Evolutionary conservation across 495 filamentous ascomycete species (phyloP).

Genomic region (Rostrohypoxylon terebratum): DNA sequence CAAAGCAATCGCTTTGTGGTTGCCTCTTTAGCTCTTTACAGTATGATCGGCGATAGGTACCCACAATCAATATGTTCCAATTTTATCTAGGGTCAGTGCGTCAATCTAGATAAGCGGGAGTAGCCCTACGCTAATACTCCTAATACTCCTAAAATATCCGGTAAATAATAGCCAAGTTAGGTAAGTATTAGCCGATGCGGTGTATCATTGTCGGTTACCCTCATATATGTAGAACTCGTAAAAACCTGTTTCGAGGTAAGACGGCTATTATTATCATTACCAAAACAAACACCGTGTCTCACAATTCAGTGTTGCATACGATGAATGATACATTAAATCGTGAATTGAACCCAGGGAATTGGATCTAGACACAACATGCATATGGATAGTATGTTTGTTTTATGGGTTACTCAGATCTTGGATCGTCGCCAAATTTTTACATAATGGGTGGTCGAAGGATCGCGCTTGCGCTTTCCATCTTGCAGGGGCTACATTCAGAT

Average conservation of each 20-base stretch:
- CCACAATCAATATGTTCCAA: no score
- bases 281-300: no score
- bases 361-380: not conserved
- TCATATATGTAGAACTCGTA: no score
- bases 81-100: not conserved
- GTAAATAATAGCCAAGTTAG: constrained; percentile 7
- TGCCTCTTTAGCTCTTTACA: no score
- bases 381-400: no score
- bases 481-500: no score
- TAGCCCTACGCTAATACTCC: constrained; percentile 1
- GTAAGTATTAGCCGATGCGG: constrained; percentile 9
- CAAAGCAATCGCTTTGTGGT: no score
- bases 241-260: not conserved
- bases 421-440: no score
- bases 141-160: no score
- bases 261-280: not conserved
- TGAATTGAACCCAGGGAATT: not conserved
- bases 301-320: not conserved
- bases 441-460: no score
- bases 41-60: no score
- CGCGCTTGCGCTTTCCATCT: no score
- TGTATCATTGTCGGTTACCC: not conserved
- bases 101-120: constrained; percentile 24
- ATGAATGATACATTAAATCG: constrained; percentile 2
- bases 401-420: not conserved